A percentile compares a stretch with the other conserved stretches of the same genome.
phyloP scores from a whole-genome alignment of 768 basidiomycete species.

The Kondoa malvinella region DNA sequence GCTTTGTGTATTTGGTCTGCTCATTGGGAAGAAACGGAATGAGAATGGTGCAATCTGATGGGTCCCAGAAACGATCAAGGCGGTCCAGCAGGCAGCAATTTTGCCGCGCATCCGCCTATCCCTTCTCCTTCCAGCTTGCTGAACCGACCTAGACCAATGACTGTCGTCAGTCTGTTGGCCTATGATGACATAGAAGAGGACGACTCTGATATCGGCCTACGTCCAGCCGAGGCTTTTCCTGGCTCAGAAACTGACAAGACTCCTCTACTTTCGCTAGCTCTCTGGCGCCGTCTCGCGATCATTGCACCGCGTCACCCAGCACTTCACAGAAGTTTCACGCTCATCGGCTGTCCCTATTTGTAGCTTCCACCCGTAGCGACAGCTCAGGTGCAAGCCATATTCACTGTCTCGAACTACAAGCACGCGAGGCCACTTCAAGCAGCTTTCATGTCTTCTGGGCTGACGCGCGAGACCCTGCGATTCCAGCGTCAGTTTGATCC shows the following conservation, averaged over 20 bases:
- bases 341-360: background rate
- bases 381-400: slow-evolving; percentile 13
- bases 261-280: slow-evolving; percentile 20
- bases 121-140: slow-evolving; percentile 6
- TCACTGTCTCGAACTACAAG: slow-evolving; percentile 26
- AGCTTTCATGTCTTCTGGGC: slow-evolving; percentile 34
- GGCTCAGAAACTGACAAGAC: slow-evolving; percentile 19
- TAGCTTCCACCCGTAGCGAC: background rate
- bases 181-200: slow-evolving; percentile 21
- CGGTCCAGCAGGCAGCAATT: slow-evolving; percentile 5
- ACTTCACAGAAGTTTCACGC: background rate
- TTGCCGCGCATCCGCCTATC: slow-evolving; percentile 22
- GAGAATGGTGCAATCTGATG: slow-evolving; percentile 25
- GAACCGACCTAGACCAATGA: background rate
- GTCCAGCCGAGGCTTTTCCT: slow-evolving; percentile 11
- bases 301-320: slow-evolving; percentile 7
- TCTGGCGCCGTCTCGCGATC: slow-evolving; percentile 14
- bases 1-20: background rate
- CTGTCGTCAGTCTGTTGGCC: slow-evolving; percentile 9
- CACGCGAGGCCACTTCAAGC: slow-evolving; percentile 28
- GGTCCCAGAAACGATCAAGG: slow-evolving; percentile 4
- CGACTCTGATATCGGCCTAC: slow-evolving; percentile 5
- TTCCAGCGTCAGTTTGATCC: slow-evolving; percentile 15
- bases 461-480: slow-evolving; percentile 30
- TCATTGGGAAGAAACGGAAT: slow-evolving; percentile 25